Evolutionary conservation across 768 basidiomycete genomes (phyloP), one percentile per base, ranked within the genome.

Genomic region (Podaxis pistillaris): DNA sequence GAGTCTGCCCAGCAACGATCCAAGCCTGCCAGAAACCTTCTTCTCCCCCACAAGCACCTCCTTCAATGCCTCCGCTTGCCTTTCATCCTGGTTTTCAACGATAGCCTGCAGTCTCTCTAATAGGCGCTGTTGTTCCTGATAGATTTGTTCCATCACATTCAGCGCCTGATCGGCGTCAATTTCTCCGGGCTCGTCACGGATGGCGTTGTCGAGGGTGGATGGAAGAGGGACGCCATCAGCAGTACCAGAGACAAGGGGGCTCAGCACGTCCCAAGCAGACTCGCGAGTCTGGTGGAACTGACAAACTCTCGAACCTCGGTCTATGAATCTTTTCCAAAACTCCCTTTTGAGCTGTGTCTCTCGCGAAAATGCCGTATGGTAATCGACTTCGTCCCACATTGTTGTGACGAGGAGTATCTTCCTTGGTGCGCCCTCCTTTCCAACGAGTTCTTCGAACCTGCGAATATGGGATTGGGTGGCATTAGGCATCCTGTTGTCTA

Each of bases 301-400:
- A 51, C 19, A 38, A 17, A 62, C 37, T 7, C 46, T 40, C 9
- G 61, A 56, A 17, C 61, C 61, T 28, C 61, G 55, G 2, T 62
- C 55, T 1, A 62, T 22, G 24, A 62, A 62, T n/a, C 24, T 37
- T 37, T 56, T 56, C 61, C 61, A 62, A 6, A 56, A 62, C 1
- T 50, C 54, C 22, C n/a, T 56, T 36, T 56, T 49, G 5, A 62
- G 33, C 5, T 62, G 61, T 17, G 26, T 30, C 40, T 62, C 61
- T 28, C 61, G 33, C 12, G n/a, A 12, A 4, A n/a, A 28, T 24
- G 36, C 61, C 12, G 30, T 56, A 28, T 24, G 28, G 5, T 49
- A 17, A 22, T 62, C 61, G 33, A 62, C 22, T 38, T 62, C 55
- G n/a, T 62, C 61, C 61, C 61, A 62, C 61, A 62, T 62, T 2